Evolutionary conservation across 768 basidiomycete genomes (phyloP).

Genomic region (Exidia glandulosa): DNA sequence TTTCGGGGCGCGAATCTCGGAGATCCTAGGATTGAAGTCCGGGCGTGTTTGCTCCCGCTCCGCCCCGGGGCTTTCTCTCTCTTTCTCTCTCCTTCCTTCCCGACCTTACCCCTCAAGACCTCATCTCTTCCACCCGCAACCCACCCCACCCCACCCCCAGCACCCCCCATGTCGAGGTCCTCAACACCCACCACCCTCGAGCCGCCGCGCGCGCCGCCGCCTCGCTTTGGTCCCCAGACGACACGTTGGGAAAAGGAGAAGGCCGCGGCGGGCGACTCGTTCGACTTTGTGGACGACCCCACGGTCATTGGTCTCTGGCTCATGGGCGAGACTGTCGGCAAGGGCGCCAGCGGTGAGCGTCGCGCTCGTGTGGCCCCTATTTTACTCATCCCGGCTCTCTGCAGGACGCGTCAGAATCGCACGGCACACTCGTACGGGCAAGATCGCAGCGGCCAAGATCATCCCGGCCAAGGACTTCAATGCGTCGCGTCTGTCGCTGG

Average conservation of each 20-base stretch:
- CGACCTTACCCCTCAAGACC: not conserved
- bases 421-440: constrained; percentile 74
- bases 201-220: not conserved
- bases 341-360: constrained; percentile 67
- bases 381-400: not conserved
- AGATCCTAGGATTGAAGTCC: not conserved
- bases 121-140: not conserved
- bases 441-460: constrained; percentile 91
- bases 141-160: not conserved
- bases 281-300: constrained; percentile 78
- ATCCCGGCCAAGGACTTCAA: constrained; percentile 65
- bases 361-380: not conserved
- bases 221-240: constrained; percentile 1
- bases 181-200: not conserved
- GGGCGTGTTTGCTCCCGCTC: not conserved
- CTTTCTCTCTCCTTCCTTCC: not conserved
- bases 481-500: constrained; percentile 55
- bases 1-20: not conserved
- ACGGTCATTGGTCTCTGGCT: constrained; percentile 85
- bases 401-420: constrained; percentile 85
- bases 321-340: constrained; percentile 87
- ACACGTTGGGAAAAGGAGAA: constrained; percentile 86
- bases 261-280: constrained; percentile 57
- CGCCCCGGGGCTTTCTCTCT: not conserved
- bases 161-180: not conserved